Base-by-base conservation (phyloP, 441 rosid species). In the Biscutella laevigata region DNA sequence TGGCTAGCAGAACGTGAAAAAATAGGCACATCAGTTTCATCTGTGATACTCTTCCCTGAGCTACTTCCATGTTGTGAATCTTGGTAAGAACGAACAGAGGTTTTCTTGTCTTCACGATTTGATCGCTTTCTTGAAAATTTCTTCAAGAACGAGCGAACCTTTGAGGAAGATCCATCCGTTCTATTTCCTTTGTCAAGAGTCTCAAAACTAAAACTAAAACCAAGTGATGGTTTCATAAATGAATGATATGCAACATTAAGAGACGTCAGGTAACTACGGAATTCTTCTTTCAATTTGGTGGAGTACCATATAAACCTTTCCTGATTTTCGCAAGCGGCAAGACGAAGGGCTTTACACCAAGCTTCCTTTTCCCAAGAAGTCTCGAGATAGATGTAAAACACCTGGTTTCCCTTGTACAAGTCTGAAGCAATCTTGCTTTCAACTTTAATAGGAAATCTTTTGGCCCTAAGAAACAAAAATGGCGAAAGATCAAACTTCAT, bases 341-440 rank as follows among this genome's bases (percentile, higher is more conserved):
- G 78, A 69, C 95, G 98, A 28, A 92, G 91, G 30, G 94, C 79
- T 72, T 79, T 86, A 72, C 97, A 92, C 99, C 99, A 92, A 2
- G 97, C 76, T 68, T 92, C 97, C 78, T 92, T 92, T 68, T 88
- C 97, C 97, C 95, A 92, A 13, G 95, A 77, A 46, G 99, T 92
- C 66, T 92, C 95, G 3, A 86, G 84, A 74, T 77, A 92, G 30
- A 92, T 71, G 70, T 74, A 82, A 62, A 92, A 40, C 27, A 66
- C 69, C 55, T 71, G 79, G 64, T 79, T 79, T 40, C 79, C 84
- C 57, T 76, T 74, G 69, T 77, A 82, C 24, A 92, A 46, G 35
- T 5, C 43, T 26, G 89, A 69, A 41, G 86, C 74, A 41, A 42
- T 71, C 69, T 78, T 76, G 81, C 74, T 80, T 76, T 88, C 86